Evolutionary conservation across 2,329 filamentous ascomycete species (phyloP).

Genomic region (Ascochyta viciae-villosae): DNA sequence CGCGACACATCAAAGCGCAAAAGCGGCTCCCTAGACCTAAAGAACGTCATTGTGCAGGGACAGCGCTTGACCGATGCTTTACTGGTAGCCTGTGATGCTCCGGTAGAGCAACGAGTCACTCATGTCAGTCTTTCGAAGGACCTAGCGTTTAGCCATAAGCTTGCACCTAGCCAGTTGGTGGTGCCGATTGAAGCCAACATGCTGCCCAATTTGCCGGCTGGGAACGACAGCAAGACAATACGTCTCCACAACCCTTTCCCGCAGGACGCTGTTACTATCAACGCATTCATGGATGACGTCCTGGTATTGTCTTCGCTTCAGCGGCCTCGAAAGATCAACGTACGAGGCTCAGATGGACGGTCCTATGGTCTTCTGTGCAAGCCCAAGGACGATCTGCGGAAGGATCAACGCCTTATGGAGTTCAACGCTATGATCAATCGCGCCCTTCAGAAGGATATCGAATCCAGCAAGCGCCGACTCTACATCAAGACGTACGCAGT

Average conservation of each 20-base stretch:
- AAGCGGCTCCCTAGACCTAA: slow-evolving; percentile 67
- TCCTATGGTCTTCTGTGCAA: slow-evolving; percentile 93
- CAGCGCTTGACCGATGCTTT: slow-evolving; percentile 85
- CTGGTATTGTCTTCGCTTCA: slow-evolving; percentile 89
- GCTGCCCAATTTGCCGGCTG: slow-evolving; percentile 77
- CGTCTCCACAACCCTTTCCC: slow-evolving; percentile 85
- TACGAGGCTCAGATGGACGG: slow-evolving; percentile 86
- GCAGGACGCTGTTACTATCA: slow-evolving; percentile 83
- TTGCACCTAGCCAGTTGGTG: slow-evolving; percentile 82
- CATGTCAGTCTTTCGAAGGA: slow-evolving; percentile 78
- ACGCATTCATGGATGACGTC: slow-evolving; percentile 83
- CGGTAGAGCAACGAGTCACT: slow-evolving; percentile 73
- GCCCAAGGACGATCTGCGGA: slow-evolving; percentile 95
- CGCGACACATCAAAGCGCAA: slow-evolving; percentile 62
- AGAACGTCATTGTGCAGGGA: slow-evolving; percentile 74
- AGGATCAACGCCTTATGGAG: slow-evolving; percentile 98
- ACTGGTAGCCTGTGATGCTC: slow-evolving; percentile 79
- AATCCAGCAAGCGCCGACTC: slow-evolving; percentile 86
- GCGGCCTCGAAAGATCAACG: slow-evolving; percentile 87
- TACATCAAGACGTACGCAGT: slow-evolving; percentile 94
- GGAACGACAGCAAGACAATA: slow-evolving; percentile 72
- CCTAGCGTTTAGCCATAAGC: slow-evolving; percentile 82
- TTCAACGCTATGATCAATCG: slow-evolving; percentile 99
- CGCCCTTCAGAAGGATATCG: slow-evolving; percentile 87
- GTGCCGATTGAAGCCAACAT: slow-evolving; percentile 88